These are phyloP conservation scores for Fusarium phyllophilum DNA, from an alignment of 2,329 filamentous ascomycete species.

Conservation along the genomic window DNA sequence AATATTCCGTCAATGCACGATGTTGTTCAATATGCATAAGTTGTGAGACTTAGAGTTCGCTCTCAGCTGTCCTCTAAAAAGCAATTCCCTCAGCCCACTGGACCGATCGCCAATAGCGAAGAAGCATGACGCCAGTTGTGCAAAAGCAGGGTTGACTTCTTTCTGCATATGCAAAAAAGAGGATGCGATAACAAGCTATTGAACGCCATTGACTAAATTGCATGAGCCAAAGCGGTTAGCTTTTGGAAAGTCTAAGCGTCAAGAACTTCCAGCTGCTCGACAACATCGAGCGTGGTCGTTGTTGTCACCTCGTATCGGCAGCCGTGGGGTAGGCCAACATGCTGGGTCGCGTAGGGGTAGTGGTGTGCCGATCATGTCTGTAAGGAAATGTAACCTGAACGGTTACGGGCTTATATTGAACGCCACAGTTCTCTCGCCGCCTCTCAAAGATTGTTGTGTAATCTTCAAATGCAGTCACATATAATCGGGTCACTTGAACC, in stretches of 20 bases:
- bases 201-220: conserved; percentile 11
- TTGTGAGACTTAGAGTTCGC: conserved; percentile 17
- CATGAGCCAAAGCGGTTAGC: conserved; percentile 15
- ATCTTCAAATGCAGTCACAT: conserved; percentile 11
- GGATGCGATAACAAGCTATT: conserved; percentile 15
- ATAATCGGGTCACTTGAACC: conserved; percentile 19
- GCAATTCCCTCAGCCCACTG: not conserved
- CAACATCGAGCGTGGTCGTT: conserved; percentile 5
- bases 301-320: conserved; percentile 33
- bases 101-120: conserved; percentile 13
- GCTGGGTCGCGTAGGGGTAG: conserved; percentile 21
- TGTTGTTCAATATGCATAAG: conserved; percentile 22
- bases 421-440: conserved; percentile 26
- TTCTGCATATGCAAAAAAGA: conserved; percentile 14
- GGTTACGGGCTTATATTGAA: conserved; percentile 23
- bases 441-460: conserved; percentile 17
- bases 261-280: conserved; percentile 15
- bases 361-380: conserved; percentile 27
- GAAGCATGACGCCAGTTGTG: conserved; percentile 3
- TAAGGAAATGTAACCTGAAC: conserved; percentile 30
- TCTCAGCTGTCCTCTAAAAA: conserved; percentile 13
- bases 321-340: conserved; percentile 25
- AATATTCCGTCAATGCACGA: not conserved
- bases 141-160: not conserved
- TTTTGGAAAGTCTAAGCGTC: conserved; percentile 11